Evolutionary conservation across 2,329 filamentous ascomycete genomes (phyloP).

Genomic region (Aureobasidium sp.): DNA sequence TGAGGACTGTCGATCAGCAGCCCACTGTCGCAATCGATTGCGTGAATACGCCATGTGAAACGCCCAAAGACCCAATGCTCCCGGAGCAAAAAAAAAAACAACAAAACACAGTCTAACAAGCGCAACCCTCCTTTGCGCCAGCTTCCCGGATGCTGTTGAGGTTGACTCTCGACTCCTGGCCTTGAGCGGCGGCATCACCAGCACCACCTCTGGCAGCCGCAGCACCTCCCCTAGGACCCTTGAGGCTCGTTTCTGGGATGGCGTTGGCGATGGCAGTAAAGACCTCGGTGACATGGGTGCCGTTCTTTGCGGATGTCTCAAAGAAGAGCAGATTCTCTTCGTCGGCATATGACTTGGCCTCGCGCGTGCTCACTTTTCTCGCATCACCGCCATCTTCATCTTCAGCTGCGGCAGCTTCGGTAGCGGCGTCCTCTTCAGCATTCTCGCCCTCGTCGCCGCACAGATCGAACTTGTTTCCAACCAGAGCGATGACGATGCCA

Average conservation of each 20-base stretch:
- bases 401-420: constrained; percentile 38
- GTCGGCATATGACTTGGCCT: constrained; percentile 88
- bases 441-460: constrained; percentile 46
- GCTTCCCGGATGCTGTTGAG: constrained; percentile 65
- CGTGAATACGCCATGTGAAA: background rate
- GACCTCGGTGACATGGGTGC: constrained; percentile 87
- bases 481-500: constrained; percentile 92
- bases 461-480: constrained; percentile 94
- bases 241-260: constrained; percentile 93
- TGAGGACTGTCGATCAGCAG: background rate
- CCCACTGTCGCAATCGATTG: background rate
- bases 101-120: constrained; percentile 53
- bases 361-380: constrained; percentile 81
- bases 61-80: background rate
- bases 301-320: constrained; percentile 96
- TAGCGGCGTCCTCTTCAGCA: constrained; percentile 43
- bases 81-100: background rate
- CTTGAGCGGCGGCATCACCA: constrained; percentile 49
- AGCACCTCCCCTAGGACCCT: constrained; percentile 69
- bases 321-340: constrained; percentile 94
- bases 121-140: constrained; percentile 83
- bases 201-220: constrained; percentile 44
- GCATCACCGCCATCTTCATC: constrained; percentile 57
- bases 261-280: constrained; percentile 98
- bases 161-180: constrained; percentile 70